A percentile compares a stretch with the other conserved stretches of the same genome.
phyloP scores from a whole-genome alignment of 106 monocot species.

The Dendrobium chrysotoxum region DNA sequence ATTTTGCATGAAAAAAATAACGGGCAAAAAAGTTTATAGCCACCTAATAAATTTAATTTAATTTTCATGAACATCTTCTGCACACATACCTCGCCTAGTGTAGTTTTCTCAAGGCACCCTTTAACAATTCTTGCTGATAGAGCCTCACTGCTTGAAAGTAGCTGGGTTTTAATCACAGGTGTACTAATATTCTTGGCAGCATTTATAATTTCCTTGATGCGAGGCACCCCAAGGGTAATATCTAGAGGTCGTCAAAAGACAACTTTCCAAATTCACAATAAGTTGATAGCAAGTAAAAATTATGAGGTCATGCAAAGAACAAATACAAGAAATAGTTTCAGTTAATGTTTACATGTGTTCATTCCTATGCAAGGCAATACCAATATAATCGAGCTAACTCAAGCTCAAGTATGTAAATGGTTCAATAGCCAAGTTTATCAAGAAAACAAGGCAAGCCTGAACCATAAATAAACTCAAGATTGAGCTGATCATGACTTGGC shows the following conservation, averaged over 20 bases:
- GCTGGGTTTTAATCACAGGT: conserved; percentile 68
- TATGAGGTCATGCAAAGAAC: not conserved
- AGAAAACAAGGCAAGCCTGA: not conserved
- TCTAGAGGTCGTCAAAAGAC: conserved; percentile 49
- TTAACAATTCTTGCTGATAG: conserved; percentile 62
- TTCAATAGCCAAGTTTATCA: not conserved
- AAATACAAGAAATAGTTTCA: not conserved
- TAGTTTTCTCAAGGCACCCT: conserved; percentile 67
- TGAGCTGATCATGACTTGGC: not conserved
- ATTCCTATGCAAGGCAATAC: not conserved
- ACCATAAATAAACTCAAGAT: not conserved
- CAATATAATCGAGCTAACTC: not conserved
- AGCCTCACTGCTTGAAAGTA: conserved; percentile 39
- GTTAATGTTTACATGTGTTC: not conserved
- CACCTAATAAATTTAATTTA: not conserved
- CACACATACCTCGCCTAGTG: conserved; percentile 61
- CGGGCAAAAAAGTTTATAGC: no score
- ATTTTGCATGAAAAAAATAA: conserved; percentile 3
- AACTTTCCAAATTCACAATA: conserved; percentile 9
- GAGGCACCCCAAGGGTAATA: conserved; percentile 97
- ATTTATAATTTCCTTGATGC: conserved; percentile 96
- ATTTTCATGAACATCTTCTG: not conserved
- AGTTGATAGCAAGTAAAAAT: not conserved
- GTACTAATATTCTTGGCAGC: conserved; percentile 93
- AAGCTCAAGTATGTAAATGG: not conserved